Evolutionary conservation across 768 basidiomycete species (phyloP).

Genomic region (Agrocybe pediades): DNA sequence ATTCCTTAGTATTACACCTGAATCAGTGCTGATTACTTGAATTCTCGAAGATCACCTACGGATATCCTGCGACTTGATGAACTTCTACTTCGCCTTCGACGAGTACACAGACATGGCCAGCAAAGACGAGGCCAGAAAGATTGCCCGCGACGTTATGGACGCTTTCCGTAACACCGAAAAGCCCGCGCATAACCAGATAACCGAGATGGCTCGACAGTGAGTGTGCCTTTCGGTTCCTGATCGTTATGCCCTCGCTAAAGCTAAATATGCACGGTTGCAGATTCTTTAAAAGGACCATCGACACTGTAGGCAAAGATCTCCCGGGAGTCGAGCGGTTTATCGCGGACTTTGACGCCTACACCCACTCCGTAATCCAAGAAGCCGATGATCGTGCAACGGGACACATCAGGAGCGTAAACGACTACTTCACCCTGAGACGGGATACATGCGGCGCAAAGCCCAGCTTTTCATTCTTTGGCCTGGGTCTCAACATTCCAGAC

Average conservation of each 20-base stretch:
- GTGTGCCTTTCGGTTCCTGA: slow-evolving; percentile 11
- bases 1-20: neutral
- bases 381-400: slow-evolving; percentile 38
- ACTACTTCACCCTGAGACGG: slow-evolving; percentile 44
- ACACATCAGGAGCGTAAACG: slow-evolving; percentile 37
- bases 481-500: slow-evolving; percentile 41
- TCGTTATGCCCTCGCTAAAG: neutral
- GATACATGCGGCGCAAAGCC: slow-evolving; percentile 43
- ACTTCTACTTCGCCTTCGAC: slow-evolving; percentile 50
- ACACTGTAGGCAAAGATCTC: slow-evolving; percentile 15
- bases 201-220: slow-evolving; percentile 42
- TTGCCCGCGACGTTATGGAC: slow-evolving; percentile 39
- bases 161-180: slow-evolving; percentile 24
- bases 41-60: slow-evolving; percentile 15
- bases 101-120: slow-evolving; percentile 46
- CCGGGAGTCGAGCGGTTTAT: slow-evolving; percentile 18
- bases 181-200: slow-evolving; percentile 27
- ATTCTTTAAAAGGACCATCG: slow-evolving; percentile 19
- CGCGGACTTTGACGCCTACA: slow-evolving; percentile 26
- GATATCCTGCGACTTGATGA: slow-evolving; percentile 46
- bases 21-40: neutral
- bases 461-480: slow-evolving; percentile 38
- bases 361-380: slow-evolving; percentile 41
- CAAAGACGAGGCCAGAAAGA: slow-evolving; percentile 28
- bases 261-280: slow-evolving; percentile 27